Evolutionary conservation across 2,329 filamentous ascomycete species (phyloP).

Genomic region (Elsinoe fawcettii): DNA sequence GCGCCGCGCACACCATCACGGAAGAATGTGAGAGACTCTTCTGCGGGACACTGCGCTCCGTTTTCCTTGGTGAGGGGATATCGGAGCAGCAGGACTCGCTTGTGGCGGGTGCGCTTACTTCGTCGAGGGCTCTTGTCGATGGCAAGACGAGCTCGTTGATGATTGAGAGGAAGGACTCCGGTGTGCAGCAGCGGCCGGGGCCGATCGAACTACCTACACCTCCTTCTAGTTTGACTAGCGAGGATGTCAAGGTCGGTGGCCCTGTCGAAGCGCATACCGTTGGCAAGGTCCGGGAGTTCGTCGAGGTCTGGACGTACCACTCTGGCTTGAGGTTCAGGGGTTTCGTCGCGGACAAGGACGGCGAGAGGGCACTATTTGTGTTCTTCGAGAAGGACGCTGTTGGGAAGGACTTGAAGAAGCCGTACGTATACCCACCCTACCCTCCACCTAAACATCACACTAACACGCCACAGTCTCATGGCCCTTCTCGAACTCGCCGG

Average conservation of each 20-base stretch:
- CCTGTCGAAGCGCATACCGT: background rate
- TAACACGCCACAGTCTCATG: conserved; percentile 55
- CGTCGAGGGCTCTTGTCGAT: conserved; percentile 19
- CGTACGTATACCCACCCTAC: conserved; percentile 52
- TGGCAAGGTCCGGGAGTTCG: conserved; percentile 51
- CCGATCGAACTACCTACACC: conserved; percentile 3
- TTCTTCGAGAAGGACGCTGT: conserved; percentile 74
- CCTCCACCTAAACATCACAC: conserved; percentile 24
- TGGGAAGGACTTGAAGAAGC: conserved; percentile 74
- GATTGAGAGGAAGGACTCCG: conserved; percentile 23
- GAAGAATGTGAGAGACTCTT: conserved; percentile 99
- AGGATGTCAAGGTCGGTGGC: background rate
- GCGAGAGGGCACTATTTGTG: conserved; percentile 70
- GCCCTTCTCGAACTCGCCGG: conserved; percentile 83
- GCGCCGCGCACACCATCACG: conserved; percentile 93
- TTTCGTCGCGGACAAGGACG: conserved; percentile 65
- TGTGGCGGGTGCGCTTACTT: conserved; percentile 65
- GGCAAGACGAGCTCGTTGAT: conserved; percentile 11
- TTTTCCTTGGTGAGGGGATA: conserved; percentile 95
- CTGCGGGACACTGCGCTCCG: conserved; percentile 87
- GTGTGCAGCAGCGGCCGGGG: background rate
- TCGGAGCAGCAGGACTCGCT: conserved; percentile 69
- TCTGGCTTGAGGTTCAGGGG: conserved; percentile 78
- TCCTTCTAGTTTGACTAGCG: conserved; percentile 6
- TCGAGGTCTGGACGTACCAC: conserved; percentile 79